Evolutionary conservation across 495 filamentous ascomycete genomes (phyloP).

Genomic region (Chaetomium cochliodes): DNA sequence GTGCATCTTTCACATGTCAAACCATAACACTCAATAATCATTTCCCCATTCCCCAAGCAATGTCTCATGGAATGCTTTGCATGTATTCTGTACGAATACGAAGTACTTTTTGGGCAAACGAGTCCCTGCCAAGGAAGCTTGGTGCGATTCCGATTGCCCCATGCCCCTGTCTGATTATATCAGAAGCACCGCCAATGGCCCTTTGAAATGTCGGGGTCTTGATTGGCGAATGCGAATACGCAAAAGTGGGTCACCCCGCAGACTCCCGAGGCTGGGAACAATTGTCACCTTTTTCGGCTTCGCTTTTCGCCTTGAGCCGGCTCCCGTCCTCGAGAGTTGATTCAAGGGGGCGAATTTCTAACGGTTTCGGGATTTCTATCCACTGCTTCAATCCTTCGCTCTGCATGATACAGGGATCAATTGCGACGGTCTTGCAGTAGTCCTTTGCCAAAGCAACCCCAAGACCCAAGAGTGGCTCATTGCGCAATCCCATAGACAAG

Average conservation of each 20-base stretch:
- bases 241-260: constrained; percentile 22
- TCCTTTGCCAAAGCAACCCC: neutral
- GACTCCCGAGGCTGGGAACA: constrained; percentile 22
- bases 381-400: neutral
- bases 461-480: neutral
- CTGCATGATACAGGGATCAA: neutral
- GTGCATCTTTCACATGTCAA: too few species aligned
- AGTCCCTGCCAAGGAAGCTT: neutral
- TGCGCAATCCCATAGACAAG: neutral
- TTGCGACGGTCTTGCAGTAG: neutral
- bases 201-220: constrained; percentile 23
- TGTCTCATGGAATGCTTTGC: too few species aligned
- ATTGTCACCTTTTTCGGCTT: constrained; percentile 14
- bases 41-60: too few species aligned
- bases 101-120: too few species aligned
- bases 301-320: neutral
- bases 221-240: constrained; percentile 28
- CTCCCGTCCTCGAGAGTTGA: constrained; percentile 6
- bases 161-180: constrained; percentile 7
- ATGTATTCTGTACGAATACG: too few species aligned
- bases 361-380: neutral
- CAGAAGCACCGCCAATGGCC: constrained; percentile 14
- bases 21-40: too few species aligned
- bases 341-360: constrained; percentile 24
- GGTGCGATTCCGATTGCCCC: too few species aligned